Evolutionary conservation across 805 yeast genomes (phyloP), one percentile per base, ranked within the genome.

Genomic region (Kuraishia floccosa): DNA sequence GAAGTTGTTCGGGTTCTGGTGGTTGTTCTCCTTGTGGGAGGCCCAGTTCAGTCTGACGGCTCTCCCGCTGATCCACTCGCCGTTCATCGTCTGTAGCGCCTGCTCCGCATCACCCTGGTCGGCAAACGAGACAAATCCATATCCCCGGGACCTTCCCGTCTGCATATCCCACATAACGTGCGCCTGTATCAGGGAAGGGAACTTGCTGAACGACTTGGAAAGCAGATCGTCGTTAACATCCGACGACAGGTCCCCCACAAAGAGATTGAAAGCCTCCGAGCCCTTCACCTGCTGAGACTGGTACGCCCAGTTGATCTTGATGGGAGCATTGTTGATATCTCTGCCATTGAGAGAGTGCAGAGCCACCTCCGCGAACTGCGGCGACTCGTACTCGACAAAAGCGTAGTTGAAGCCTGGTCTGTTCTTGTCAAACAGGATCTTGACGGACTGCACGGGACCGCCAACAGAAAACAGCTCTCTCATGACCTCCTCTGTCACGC

Each of bases 141-240:
- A 85, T 23, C 95, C 94, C 56, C 95, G 66, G 3, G 94, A 83
- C 49, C 94, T 66, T 26, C 93, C 91, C 17, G 91, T 79, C 51
- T 82, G 87, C 93, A 84, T 83, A 51, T 86, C 95, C 95, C 96
- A 85, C 95, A 85, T 86, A 20, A 85, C 95, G 43, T 85, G 86
- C 9, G 94, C 95, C 51, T 82, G 91, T 28, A 72, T 58, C 44
- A 81, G 59, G 1, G 85, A 68, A 12, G 63, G 60, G 50, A 69
- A 80, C 34, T 61, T 58, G 4, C 59, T 42, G 47, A 85, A 85
- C 9, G 79, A 63, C 27, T 52, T 56, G 31, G 62, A 62, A 38
- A 85, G 64, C 12, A 71, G 49, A 40, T 80, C 93, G 54, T 86
- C 95, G 47, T 81, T 76, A 23, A 86, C 77, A 44, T 86, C 94